Percentiles rank a stretch among this genome's conserved stretches.
These are phyloP conservation scores for Dalechampia spathulata DNA, from an alignment of 441 rosid species.

Conservation along the genomic window DNA sequence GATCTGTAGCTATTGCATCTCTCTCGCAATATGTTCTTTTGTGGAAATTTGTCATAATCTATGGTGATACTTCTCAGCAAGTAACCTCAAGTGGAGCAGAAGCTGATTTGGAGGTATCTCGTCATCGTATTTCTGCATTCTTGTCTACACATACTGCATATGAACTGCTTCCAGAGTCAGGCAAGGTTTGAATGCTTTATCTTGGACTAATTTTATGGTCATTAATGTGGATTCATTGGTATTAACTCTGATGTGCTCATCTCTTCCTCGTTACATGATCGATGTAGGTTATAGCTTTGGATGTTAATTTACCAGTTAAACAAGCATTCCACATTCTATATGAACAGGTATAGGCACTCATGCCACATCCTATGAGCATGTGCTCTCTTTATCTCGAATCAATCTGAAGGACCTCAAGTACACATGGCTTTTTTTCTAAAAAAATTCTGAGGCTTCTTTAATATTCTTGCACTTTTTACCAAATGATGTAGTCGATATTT, in stretches of 20 bases:
- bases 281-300: slow-evolving; percentile 55
- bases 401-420: too few relatives aligned
- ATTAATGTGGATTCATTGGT: background rate
- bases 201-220: slow-evolving; percentile 15
- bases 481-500: slow-evolving; percentile 14
- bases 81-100: slow-evolving; percentile 28
- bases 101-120: slow-evolving; percentile 44
- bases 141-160: slow-evolving; percentile 49
- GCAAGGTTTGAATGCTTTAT: slow-evolving; percentile 56
- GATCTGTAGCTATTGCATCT: background rate
- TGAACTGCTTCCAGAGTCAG: slow-evolving; percentile 71
- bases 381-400: background rate
- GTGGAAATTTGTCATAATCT: slow-evolving; percentile 17
- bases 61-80: slow-evolving; percentile 20
- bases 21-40: background rate
- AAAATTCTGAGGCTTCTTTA: too few relatives aligned
- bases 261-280: background rate
- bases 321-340: slow-evolving; percentile 60
- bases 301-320: slow-evolving; percentile 53
- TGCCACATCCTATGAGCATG: too few relatives aligned
- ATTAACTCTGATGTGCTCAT: background rate
- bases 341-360: slow-evolving; percentile 53
- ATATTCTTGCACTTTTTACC: background rate
- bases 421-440: too few relatives aligned
- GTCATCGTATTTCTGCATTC: slow-evolving; percentile 41